Percentiles rank a stretch among this genome's conserved stretches.
Evolutionary conservation across 1,139 yeast genomes (phyloP).

Genomic region (Saccharomycopsis crataegensis): DNA sequence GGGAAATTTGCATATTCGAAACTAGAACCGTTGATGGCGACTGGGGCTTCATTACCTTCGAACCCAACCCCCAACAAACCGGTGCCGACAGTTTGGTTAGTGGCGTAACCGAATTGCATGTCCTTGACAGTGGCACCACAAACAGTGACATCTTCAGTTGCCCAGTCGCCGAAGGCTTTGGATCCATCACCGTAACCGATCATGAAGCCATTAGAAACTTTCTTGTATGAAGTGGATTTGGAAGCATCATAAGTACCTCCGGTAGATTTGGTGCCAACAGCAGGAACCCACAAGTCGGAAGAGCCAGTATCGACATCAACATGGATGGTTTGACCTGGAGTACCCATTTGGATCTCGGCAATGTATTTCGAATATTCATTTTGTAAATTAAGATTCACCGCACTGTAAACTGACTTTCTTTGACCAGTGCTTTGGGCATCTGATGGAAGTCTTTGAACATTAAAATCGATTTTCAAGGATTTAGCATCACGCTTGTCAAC

Average conservation of each 20-base stretch:
- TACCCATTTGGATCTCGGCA: conserved; percentile 29
- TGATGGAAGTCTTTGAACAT: conserved; percentile 25
- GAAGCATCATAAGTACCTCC: conserved; percentile 13
- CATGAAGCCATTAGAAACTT: conserved; percentile 28
- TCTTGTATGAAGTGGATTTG: conserved; percentile 22
- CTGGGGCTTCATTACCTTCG: conserved; percentile 28
- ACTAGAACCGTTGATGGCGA: conserved; percentile 5
- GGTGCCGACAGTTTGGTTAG: conserved; percentile 33
- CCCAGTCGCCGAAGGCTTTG: conserved; percentile 60
- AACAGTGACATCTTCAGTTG: conserved; percentile 35
- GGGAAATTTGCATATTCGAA: conserved; percentile 38
- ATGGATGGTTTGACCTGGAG: conserved; percentile 28
- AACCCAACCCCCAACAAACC: conserved; percentile 54
- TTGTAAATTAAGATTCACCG: conserved; percentile 8
- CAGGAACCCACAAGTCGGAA: conserved; percentile 31
- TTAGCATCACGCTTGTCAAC: conserved; percentile 1
- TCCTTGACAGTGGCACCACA: conserved; percentile 34
- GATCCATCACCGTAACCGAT: conserved; percentile 54
- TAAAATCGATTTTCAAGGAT: conserved; percentile 2
- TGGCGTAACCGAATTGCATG: conserved; percentile 45
- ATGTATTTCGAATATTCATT: conserved; percentile 23
- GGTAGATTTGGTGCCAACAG: conserved; percentile 7
- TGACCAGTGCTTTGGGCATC: background rate
- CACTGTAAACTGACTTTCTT: background rate
- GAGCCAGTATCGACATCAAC: conserved; percentile 43